phyloP scores from a whole-genome alignment of 305 asterid genomes.

The Fraxinus greggii region DNA sequence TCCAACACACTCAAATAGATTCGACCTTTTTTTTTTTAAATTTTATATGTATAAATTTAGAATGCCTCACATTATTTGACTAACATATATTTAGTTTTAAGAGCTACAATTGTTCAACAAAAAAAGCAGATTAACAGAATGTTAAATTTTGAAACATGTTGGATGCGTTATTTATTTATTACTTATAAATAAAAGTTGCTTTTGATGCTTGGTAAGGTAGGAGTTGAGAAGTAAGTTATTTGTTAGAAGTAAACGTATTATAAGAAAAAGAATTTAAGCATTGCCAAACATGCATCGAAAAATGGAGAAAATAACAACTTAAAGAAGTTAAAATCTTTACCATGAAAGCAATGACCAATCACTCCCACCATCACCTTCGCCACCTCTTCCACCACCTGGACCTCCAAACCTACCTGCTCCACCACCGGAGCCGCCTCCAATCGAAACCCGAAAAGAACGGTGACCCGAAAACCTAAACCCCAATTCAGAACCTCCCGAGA shows the following conservation, averaged over 20 bases:
- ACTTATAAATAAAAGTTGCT: not conserved
- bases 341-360: conserved; percentile 60
- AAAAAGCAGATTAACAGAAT: not conserved
- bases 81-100: not conserved
- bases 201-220: not conserved
- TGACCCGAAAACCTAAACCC: conserved; percentile 23
- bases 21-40: not conserved
- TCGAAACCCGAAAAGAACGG: conserved; percentile 40
- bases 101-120: not conserved
- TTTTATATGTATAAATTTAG: not conserved
- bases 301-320: not conserved
- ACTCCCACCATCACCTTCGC: conserved; percentile 36
- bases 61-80: not conserved
- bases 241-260: not conserved
- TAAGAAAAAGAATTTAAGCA: not conserved
- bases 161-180: not conserved
- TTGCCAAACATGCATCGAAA: not conserved
- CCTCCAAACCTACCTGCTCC: conserved; percentile 49
- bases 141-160: not conserved
- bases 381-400: conserved; percentile 47
- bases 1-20: conserved; percentile 5
- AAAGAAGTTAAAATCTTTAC: conserved; percentile 27
- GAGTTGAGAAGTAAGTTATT: not conserved
- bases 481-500: conserved; percentile 20
- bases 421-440: conserved; percentile 37